phyloP scores from a whole-genome alignment of 2,329 filamentous ascomycete species.

The Epichloe sp. region DNA sequence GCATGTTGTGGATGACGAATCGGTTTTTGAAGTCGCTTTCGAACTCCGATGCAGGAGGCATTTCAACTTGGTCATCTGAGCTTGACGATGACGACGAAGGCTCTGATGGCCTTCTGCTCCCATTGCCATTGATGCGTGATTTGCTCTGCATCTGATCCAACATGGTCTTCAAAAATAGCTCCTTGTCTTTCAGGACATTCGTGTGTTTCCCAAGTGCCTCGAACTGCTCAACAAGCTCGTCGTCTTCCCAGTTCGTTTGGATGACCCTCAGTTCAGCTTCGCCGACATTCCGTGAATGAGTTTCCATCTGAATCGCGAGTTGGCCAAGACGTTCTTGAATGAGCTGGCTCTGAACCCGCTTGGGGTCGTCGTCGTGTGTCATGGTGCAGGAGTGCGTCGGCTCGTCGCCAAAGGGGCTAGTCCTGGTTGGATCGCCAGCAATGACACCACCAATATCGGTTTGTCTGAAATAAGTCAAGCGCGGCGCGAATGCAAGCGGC shows the following conservation, averaged over 20 bases:
- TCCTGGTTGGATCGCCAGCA: slow-evolving; percentile 66
- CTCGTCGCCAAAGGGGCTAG: slow-evolving; percentile 84
- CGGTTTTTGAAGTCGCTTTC: slow-evolving; percentile 95
- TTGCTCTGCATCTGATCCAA: slow-evolving; percentile 33
- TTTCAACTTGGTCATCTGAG: slow-evolving; percentile 38
- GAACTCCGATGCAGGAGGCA: slow-evolving; percentile 64
- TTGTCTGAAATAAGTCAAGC: slow-evolving; percentile 93
- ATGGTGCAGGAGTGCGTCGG: slow-evolving; percentile 92
- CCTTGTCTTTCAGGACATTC: slow-evolving; percentile 43
- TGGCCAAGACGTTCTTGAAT: slow-evolving; percentile 70
- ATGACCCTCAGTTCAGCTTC: slow-evolving; percentile 60
- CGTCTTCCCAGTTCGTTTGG: slow-evolving; percentile 35
- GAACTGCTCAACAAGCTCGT: slow-evolving; percentile 41
- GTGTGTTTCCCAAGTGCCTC: slow-evolving; percentile 46
- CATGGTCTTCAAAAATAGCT: slow-evolving; percentile 45
- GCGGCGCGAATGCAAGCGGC: slow-evolving; percentile 81
- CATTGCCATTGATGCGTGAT: slow-evolving; percentile 15
- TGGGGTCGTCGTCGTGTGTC: slow-evolving; percentile 79
- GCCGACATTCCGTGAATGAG: slow-evolving; percentile 58
- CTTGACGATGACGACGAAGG: slow-evolving; percentile 16
- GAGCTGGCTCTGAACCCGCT: slow-evolving; percentile 74
- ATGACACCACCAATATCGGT: slow-evolving; percentile 80
- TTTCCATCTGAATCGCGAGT: slow-evolving; percentile 63
- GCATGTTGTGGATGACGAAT: slow-evolving; percentile 95
- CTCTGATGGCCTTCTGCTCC: slow-evolving; percentile 20